Evolutionary conservation across 305 asterid genomes (phyloP), one percentile per base, ranked within the genome.

Genomic region (Coffea humblotiana): DNA sequence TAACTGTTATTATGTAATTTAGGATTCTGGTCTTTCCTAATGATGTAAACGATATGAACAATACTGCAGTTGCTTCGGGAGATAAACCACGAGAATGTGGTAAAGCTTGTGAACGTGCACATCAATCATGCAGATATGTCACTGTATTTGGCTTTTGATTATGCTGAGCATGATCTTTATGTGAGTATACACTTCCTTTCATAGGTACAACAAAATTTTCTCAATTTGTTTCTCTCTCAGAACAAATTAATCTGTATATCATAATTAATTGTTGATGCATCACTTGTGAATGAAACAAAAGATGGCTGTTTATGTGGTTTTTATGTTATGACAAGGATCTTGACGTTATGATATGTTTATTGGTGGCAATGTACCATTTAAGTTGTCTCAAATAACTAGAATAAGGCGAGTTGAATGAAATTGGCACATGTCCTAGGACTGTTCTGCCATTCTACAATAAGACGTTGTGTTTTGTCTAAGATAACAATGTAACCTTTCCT

Each of bases 61-160:
- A 25, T 65, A 43, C 43, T 92, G 91, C 92, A 96, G 99, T 90
- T 96, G 97, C 97, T 96, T 78, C 92, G 99, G 89, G 99, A 96
- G 94, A 90, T 94, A 87, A 72, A 89, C 86, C 99, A 96, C 68
- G 98, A 96, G 83, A 96, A 96, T 82, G 98, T 94, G 83, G 93
- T 96, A 72, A 94, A 91, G 92, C 99, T 96, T 83, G 99, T 90
- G 76, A 96, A 94, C 77, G 99, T 96, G 86, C 99, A 96, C 85
- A 94, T 96, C 87, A 96, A 96, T 84, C 94, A 88, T 78, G 91
- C 90, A 0, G 99, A 96, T 78, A 94, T 94, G 99, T 96, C 99
- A 25, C 98, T 96, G 70, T 96, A 96, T 86, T 88, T 96, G 64
- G 99, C 99, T 82, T 96, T 96, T 82, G 99, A 96, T 85, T 96